phyloP scores from a whole-genome alignment of 129 eudicot genomes.

The Flaveria bidentis region DNA sequence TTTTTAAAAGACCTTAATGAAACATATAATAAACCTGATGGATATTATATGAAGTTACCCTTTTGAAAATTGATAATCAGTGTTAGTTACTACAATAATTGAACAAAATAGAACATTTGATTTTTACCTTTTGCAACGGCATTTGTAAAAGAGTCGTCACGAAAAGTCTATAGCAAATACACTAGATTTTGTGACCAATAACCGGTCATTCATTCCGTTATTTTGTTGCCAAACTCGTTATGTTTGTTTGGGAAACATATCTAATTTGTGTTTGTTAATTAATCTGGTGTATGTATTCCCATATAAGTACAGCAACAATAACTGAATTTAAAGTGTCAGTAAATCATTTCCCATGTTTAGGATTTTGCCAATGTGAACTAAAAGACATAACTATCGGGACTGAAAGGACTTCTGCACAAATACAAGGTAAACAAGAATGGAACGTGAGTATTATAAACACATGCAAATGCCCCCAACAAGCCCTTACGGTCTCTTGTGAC shows the following conservation, averaged over 20 bases:
- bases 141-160: no score
- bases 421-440: conserved; percentile 45
- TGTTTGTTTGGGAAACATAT: not conserved
- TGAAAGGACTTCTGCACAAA: conserved; percentile 23
- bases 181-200: no score
- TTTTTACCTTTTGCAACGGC: no score
- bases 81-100: no score
- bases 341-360: conserved; percentile 13
- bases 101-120: no score
- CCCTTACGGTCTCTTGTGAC: conserved; percentile 33
- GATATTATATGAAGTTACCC: no score
- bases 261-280: not conserved
- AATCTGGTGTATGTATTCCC: not conserved
- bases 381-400: conserved; percentile 40
- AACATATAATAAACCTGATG: no score
- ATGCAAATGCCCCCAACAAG: conserved; percentile 36
- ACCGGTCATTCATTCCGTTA: no score
- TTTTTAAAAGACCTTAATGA: no score
- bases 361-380: conserved; percentile 32
- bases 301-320: not conserved
- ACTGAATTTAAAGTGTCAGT: not conserved
- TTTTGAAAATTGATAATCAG: no score
- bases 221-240: no score
- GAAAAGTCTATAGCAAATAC: no score
- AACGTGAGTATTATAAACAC: conserved; percentile 37